phyloP scores from a whole-genome alignment of 2,329 filamentous ascomycete species.

The Monosporascus ibericus region DNA sequence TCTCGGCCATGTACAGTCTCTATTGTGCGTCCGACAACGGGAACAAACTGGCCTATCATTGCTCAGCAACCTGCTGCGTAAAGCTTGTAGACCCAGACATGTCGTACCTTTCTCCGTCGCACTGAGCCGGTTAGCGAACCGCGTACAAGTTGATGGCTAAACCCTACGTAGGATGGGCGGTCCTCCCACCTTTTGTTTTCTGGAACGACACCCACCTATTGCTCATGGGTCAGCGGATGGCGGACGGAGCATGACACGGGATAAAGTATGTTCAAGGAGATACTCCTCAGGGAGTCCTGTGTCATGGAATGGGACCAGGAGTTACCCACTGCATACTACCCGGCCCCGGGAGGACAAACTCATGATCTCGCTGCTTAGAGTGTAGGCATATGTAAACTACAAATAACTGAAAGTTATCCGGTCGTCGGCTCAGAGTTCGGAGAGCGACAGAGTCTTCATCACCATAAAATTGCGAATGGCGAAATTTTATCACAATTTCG shows the following conservation, averaged over 20 bases:
- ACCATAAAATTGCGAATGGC: not conserved
- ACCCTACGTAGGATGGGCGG: not conserved
- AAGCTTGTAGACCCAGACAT: not conserved
- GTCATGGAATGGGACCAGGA: not conserved
- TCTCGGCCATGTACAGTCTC: slow-evolving; percentile 30
- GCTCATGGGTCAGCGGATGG: not conserved
- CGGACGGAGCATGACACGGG: not conserved
- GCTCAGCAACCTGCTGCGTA: slow-evolving; percentile 11
- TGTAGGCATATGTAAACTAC: not conserved
- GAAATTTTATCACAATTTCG: no score
- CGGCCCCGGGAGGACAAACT: not conserved
- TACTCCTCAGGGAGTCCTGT: no score
- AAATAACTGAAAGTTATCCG: no score
- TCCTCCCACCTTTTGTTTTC: slow-evolving; percentile 33
- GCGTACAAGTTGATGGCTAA: not conserved
- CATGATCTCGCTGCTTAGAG: not conserved
- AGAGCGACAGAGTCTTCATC: not conserved
- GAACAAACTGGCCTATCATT: slow-evolving; percentile 26
- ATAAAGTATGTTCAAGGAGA: no score
- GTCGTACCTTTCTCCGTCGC: slow-evolving; percentile 31
- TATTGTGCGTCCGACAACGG: slow-evolving; percentile 27
- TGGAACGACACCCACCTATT: slow-evolving; percentile 25
- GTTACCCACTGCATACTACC: not conserved
- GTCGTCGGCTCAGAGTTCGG: not conserved
- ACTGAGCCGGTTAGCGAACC: slow-evolving; percentile 17